Evolutionary conservation across 805 yeast species (phyloP), one percentile per base, ranked within the genome.

Genomic region (Maudiozyma serrabonitensis): DNA sequence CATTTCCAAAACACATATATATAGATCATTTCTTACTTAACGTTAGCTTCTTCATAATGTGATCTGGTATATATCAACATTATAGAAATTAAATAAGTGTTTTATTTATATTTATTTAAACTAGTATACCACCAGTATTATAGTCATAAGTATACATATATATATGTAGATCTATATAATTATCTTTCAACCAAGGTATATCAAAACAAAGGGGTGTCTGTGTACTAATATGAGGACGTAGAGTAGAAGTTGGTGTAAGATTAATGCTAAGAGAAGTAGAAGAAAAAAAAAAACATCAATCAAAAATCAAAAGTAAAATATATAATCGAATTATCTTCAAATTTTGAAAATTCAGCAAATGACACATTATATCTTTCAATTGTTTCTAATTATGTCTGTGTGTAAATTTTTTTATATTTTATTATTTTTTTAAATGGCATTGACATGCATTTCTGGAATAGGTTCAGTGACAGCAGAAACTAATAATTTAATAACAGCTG

Each of bases 391-490:
- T 37, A n/a, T 37, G 13, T 12, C 40, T 18, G 16, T 16, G 4
- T 34, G 16, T 13, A 4, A 26, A 28, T 28, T 28, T 28, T 28
- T 28, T 28, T 28, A 8, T 28, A 26, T 28, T 28, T 28, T 28
- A 11, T 9, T 28, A 4, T 28, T 28, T 28, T 28, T 23, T 39
- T 42, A 50, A 8, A 18, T 43, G 6, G 93, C 93, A 66, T 89
- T 89, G 66, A 81, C 71, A 68, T 90, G 96, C 60, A 88, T 73
- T 64, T 83, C 87, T 41, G 95, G 93, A 46, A 76, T 79, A 56
- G 97, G 95, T 50, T 77, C 72, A 49, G 80, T 78, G 53, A 89
- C 86, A 40, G 96, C 87, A 48, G 82, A 87, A 47, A 89, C 79
- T 61, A 91, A 77, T 64, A 85, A 73, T 63, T 84, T 79, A 52